Conservation (phyloP, 2,329 filamentous ascomycete genomes). For the Phyllosticta citribraziliensis region DNA sequence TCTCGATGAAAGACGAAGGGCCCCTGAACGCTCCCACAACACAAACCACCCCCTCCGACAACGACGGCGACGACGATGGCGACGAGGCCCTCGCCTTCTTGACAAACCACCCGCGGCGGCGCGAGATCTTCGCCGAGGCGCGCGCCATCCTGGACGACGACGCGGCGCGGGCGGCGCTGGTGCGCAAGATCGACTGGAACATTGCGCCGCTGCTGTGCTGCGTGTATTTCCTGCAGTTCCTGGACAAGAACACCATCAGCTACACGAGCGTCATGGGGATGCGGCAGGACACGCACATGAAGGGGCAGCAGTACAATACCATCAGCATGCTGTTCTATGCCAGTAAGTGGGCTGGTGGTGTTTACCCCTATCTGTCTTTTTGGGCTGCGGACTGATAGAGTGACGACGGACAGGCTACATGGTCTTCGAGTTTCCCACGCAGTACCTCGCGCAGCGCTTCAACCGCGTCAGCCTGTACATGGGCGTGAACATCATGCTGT, state of each 20-base stretch:
- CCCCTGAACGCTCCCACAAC: neutral
- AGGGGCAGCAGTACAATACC: slow-evolving; percentile 17
- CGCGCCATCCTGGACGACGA: slow-evolving; percentile 19
- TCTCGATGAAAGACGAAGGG: neutral
- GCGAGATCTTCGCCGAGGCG: slow-evolving; percentile 21
- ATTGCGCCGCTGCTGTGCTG: slow-evolving; percentile 33
- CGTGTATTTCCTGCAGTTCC: slow-evolving; percentile 53
- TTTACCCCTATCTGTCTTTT: neutral
- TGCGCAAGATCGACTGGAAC: slow-evolving; percentile 10
- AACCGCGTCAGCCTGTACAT: slow-evolving; percentile 47
- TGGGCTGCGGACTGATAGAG: neutral
- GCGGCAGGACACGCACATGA: slow-evolving; percentile 38
- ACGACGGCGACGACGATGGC: slow-evolving; percentile 15
- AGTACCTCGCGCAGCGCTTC: slow-evolving; percentile 50
- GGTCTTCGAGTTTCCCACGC: slow-evolving; percentile 56
- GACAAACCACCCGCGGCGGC: slow-evolving; percentile 18
- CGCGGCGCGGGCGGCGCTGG: neutral
- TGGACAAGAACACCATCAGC: slow-evolving; percentile 52
- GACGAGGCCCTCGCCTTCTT: slow-evolving; percentile 31
- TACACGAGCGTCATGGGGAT: slow-evolving; percentile 57
- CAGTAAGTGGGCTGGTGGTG: slow-evolving; percentile 2
- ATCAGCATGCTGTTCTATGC: slow-evolving; percentile 14
- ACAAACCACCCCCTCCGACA: neutral
- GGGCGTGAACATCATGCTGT: slow-evolving; percentile 43
- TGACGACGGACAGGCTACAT: slow-evolving; percentile 20